phyloP scores from a whole-genome alignment of 345 rosid genomes.

The Citrus reticulata region DNA sequence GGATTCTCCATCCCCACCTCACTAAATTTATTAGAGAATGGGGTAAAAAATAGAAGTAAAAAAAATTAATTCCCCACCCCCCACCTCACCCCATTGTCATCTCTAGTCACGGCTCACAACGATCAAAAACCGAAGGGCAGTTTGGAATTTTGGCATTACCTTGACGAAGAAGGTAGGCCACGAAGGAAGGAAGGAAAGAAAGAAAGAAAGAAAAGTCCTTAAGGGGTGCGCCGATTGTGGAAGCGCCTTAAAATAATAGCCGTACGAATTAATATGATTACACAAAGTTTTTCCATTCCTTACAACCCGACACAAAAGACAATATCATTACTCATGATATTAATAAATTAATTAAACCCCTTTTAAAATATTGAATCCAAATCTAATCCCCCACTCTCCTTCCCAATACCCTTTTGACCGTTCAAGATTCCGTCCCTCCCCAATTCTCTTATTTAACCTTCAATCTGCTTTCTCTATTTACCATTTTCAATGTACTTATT shows the following conservation, averaged over 20 bases:
- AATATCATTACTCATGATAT: background rate
- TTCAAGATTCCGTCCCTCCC: conserved; percentile 31
- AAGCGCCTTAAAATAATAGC: background rate
- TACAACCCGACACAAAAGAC: conserved; percentile 10
- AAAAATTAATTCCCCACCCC: too few relatives aligned
- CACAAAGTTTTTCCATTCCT: background rate
- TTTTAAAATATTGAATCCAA: conserved; percentile 14
- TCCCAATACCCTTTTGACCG: conserved; percentile 35
- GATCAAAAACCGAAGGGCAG: background rate
- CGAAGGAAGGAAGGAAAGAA: background rate
- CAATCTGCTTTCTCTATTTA: background rate
- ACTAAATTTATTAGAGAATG: too few relatives aligned
- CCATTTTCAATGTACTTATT: background rate
- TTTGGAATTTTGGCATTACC: background rate
- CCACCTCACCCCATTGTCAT: rapidly evolving
- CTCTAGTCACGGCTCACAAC: too few relatives aligned
- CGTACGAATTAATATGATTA: conserved; percentile 16
- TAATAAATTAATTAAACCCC: conserved; percentile 7
- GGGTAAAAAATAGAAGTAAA: rapidly evolving
- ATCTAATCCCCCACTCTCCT: conserved; percentile 15
- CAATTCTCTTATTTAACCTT: background rate
- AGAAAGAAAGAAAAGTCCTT: too few relatives aligned
- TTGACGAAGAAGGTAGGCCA: background rate
- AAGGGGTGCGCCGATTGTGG: background rate
- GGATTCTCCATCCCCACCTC: rapidly evolving